Evolutionary conservation across 176 grass and related monocot genomes (phyloP).

Genomic region (Alopecurus myosuroides): DNA sequence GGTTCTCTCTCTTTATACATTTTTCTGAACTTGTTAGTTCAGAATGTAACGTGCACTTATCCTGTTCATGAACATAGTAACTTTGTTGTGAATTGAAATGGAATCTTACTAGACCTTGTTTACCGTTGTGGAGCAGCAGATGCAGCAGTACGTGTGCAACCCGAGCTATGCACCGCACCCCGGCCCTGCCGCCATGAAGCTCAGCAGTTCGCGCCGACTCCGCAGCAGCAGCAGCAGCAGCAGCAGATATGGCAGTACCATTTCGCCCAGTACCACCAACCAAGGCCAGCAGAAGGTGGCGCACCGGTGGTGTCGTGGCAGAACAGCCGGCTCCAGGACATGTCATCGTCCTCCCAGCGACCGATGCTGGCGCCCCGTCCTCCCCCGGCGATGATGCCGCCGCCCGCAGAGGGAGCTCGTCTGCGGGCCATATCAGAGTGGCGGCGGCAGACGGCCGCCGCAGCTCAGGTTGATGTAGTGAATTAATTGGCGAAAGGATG

Average conservation of each 20-base stretch:
- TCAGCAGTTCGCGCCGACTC: conserved; percentile 15
- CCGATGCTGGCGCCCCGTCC: conserved; percentile 20
- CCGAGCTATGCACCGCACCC: conserved; percentile 14
- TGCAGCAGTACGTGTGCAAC: conserved; percentile 43
- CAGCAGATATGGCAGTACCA: conserved; percentile 47
- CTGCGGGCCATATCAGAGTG: conserved; percentile 28
- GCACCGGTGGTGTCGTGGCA: conserved; percentile 11
- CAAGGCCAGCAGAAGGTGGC: background rate
- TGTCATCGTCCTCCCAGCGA: background rate
- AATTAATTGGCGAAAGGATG: background rate
- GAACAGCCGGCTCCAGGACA: conserved; percentile 7
- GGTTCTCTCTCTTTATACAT: background rate
- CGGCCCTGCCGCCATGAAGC: conserved; percentile 20
- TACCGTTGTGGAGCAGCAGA: background rate
- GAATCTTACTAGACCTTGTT: background rate
- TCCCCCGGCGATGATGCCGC: conserved; percentile 1
- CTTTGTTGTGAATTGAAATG: background rate
- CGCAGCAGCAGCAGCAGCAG: conserved; percentile 12
- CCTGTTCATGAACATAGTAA: background rate
- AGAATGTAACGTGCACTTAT: background rate
- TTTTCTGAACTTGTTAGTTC: background rate
- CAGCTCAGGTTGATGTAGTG: conserved; percentile 41
- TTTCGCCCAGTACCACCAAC: conserved; percentile 44
- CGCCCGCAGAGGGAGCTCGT: conserved; percentile 39
- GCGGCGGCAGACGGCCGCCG: conserved; percentile 16